Evolutionary conservation across 2,329 filamentous ascomycete species (phyloP).

Genomic region (Venturia aucupariae): DNA sequence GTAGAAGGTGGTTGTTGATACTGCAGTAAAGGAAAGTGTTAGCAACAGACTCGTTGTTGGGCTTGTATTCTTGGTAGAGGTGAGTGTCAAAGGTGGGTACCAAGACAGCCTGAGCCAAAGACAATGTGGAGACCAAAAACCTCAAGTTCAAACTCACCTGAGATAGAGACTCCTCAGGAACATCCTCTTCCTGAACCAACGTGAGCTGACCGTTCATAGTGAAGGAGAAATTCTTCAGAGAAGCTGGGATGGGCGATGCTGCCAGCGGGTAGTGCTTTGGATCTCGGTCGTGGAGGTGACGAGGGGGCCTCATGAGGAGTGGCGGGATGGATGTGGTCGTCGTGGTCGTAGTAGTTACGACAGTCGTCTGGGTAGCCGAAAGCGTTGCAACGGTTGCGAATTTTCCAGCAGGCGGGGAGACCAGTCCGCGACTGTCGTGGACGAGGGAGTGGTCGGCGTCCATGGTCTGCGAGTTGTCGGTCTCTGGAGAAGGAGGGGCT

Average conservation of each 20-base stretch:
- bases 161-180: constrained; percentile 42
- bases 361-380: constrained; percentile 54
- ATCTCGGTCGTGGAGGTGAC: constrained; percentile 63
- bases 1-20: not conserved
- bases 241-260: constrained; percentile 67
- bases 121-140: not conserved
- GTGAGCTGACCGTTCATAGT: constrained; percentile 53
- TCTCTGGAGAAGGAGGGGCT: constrained; percentile 11
- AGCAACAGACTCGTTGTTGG: not conserved
- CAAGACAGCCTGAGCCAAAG: not conserved
- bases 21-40: not conserved
- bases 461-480: constrained; percentile 6
- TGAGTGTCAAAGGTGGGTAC: not conserved
- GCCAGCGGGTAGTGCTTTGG: constrained; percentile 86
- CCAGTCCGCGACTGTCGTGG: not conserved
- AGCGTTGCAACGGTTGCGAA: constrained; percentile 45
- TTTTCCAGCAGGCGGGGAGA: not conserved
- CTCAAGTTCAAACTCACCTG: constrained; percentile 36
- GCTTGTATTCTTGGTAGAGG: not conserved
- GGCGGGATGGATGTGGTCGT: constrained; percentile 76
- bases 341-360: constrained; percentile 84
- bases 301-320: constrained; percentile 66
- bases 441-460: constrained; percentile 1
- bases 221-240: constrained; percentile 69
- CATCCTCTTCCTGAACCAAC: constrained; percentile 54